A percentile compares a stretch with the other conserved stretches of the same genome.
phyloP scores from a whole-genome alignment of 2,329 filamentous ascomycete species.

The Mycogone perniciosa region DNA sequence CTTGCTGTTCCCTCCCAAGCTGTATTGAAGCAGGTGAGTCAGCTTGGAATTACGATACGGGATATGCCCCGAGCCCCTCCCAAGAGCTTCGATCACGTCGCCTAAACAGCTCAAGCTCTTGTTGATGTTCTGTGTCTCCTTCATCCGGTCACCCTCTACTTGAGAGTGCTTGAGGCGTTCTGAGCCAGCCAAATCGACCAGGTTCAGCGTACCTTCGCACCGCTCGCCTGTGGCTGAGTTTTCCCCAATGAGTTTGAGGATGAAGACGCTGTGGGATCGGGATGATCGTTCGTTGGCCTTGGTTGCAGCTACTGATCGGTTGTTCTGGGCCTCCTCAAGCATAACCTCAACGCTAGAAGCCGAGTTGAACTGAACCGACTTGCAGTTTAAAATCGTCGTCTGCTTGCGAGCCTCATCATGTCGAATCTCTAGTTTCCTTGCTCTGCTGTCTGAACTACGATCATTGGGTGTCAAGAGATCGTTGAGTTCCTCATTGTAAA shows the following conservation, averaged over 20 bases:
- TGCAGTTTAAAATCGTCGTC: slow-evolving; percentile 76
- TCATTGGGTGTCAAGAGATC: slow-evolving; percentile 61
- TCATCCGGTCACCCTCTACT: slow-evolving; percentile 78
- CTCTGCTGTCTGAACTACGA: slow-evolving; percentile 63
- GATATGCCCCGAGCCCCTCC: slow-evolving; percentile 74
- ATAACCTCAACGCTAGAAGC: slow-evolving; percentile 74
- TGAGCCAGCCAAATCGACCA: slow-evolving; percentile 91
- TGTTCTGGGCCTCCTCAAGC: slow-evolving; percentile 71
- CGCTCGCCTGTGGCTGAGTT: slow-evolving; percentile 74
- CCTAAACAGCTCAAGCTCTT: slow-evolving; percentile 86
- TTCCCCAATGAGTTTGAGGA: slow-evolving; percentile 67
- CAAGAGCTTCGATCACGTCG: slow-evolving; percentile 91
- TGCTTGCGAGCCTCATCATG: slow-evolving; percentile 79
- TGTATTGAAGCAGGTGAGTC: slow-evolving; percentile 92
- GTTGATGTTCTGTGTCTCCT: slow-evolving; percentile 97
- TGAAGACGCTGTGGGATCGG: slow-evolving; percentile 93
- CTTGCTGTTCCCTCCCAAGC: slow-evolving; percentile 89
- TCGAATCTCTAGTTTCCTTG: slow-evolving; percentile 77
- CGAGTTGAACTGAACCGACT: slow-evolving; percentile 68
- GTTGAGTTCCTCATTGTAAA: slow-evolving; percentile 96
- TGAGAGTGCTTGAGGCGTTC: slow-evolving; percentile 84
- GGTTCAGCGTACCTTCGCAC: slow-evolving; percentile 88
- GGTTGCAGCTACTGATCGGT: slow-evolving; percentile 91
- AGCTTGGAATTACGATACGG: slow-evolving; percentile 97
- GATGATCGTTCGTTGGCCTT: slow-evolving; percentile 94